Base-by-base conservation (phyloP, 176 grass and related monocot species). In the Zea mays region DNA sequence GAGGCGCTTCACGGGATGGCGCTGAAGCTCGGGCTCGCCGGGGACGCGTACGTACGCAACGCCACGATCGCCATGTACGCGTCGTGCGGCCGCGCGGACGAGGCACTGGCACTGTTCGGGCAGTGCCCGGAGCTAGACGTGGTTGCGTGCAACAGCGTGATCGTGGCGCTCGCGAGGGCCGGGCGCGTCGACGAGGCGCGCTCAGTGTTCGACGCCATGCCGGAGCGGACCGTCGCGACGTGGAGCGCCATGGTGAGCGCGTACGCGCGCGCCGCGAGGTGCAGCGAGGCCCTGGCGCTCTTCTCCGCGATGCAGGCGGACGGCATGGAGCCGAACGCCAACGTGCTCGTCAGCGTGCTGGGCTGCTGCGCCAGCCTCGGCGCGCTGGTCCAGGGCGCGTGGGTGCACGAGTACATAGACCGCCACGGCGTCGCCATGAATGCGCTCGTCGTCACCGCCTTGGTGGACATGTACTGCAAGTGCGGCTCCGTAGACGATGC, bases 381-480 rank as follows among this genome's bases (percentile, higher is more conserved):
- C 56, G 90, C 83, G 61, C 72, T 88, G 51, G 86, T 93, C 45
- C 88, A 89, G 78, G 94, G 94, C 41, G 65, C 71, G 49, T 93
- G 84, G 81, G 85, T 93, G 59, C 90, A 91, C 74, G 45, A 70
- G 4, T 97, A 91, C 84, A 86, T 93, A 1, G 75, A 85, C 16
- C 64, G 41, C 74, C 83, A 62, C 40, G 51, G 6, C 6, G 60
- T 87, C 33, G 61, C 79, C 45, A 38, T 89, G 48, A 93, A 97
- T 69, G 52, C 81, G 8, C 70, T 91, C 20, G 82, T 87, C 17
- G 73, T 86, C 38, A 93, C 90, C 2, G 85, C 90, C 5, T 37
- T 97, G 44, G 68, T 97, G 6, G 81, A 85, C 79, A 91, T 97
- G 93, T 91, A 93, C 65, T 91, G 74, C 79, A 91, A 93, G 76